Percentiles rank a stretch among this genome's conserved stretches.
Evolutionary conservation across 768 basidiomycete species (phyloP).

Genomic region (Candolleomyces eurysporus): DNA sequence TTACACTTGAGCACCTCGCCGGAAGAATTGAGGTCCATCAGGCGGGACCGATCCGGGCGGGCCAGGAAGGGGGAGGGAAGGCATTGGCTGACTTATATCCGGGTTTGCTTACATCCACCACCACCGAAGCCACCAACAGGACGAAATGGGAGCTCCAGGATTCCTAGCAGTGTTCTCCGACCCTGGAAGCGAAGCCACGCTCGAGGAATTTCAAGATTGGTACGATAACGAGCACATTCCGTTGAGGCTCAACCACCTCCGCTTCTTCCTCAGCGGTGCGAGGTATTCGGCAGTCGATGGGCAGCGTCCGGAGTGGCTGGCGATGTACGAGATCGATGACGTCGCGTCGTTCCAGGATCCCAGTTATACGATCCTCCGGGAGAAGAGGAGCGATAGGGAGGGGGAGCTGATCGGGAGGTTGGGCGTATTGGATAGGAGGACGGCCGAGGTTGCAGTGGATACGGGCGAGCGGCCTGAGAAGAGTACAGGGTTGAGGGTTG

Average conservation of each 20-base stretch:
- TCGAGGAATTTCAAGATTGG: constrained; percentile 57
- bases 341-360: constrained; percentile 38
- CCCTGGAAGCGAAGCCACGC: constrained; percentile 37
- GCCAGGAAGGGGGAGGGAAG: no score
- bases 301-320: constrained; percentile 41
- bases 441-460: constrained; percentile 25
- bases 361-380: constrained; percentile 42
- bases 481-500: constrained; percentile 15
- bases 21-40: background rate
- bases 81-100: background rate
- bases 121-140: background rate
- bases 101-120: background rate
- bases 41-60: background rate
- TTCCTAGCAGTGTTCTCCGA: constrained; percentile 51
- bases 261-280: constrained; percentile 47
- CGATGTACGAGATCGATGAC: constrained; percentile 48
- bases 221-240: constrained; percentile 58
- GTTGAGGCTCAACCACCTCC: constrained; percentile 43
- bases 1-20: background rate
- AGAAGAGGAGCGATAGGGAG: constrained; percentile 44
- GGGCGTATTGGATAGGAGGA: constrained; percentile 43
- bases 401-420: constrained; percentile 38
- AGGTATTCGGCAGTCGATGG: constrained; percentile 39
- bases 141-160: constrained; percentile 18
- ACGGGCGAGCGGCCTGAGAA: background rate